Evolutionary conservation across 2,329 filamentous ascomycete species (phyloP), one percentile per base, ranked within the genome.

Genomic region (Ascochyta fabae): DNA sequence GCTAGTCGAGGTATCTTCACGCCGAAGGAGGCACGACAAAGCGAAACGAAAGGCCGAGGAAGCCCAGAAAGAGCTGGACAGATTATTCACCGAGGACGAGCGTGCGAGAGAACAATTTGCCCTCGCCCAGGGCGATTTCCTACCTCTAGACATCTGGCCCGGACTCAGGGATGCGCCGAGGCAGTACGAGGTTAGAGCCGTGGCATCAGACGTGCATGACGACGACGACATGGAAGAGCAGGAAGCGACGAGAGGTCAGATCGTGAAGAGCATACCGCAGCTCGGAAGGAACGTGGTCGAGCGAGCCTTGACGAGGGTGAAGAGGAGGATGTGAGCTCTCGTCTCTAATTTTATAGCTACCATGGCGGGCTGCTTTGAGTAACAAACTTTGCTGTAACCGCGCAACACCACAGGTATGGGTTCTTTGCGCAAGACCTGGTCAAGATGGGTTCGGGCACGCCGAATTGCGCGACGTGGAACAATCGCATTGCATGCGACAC

Each of bases 131-230:
- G 93, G 92, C 7, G 91, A 96, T 61, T 96, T 87, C 71, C 77
- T 99, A 10, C 95, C 95, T 0, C 88, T 88, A 0, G 92, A 97
- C 72, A 85, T 97, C 22, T 97, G 92, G 92, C 88, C 87, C 0
- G 90, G 88, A 1, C 44, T 75, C 42, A 62, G 66, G 44, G 72
- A 75, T 48, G 65, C 69, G n/a, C 72, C 73, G 9, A 59, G 70
- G 27, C 66, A 61, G 47, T 76, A 75, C 44, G 69, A 74, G 52
- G 69, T 76, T 7, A 65, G 56, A n/a, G 53, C 66, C 15, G 58
- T 74, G 16, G 49, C 60, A 3, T 24, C 53, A 8, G 29, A 51
- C n/a, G 39, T 49, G 4, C 64, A 61, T 1, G 57, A 61, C 19
- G 66, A 70, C 23, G 60, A 62, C 6, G 57, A 55, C 0, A 53